Percentiles rank a stretch among this genome's conserved stretches.
Conservation (phyloP, 176 grass and related monocot genomes). For the Zizania latifolia region DNA sequence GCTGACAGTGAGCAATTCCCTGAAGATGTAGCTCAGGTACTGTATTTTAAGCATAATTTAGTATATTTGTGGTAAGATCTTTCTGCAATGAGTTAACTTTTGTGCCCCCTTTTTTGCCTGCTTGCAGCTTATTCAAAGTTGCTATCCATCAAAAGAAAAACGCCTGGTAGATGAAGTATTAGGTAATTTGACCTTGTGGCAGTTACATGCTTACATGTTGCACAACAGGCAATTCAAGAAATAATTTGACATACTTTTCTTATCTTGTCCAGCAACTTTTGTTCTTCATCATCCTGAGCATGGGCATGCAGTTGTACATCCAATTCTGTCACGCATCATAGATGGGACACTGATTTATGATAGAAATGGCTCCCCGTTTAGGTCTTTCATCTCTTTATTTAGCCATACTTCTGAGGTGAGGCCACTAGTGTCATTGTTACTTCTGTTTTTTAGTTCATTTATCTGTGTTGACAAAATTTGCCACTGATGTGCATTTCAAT, state of each 20-base stretch:
- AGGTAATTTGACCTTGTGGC: constrained; percentile 56
- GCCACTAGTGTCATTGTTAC: constrained; percentile 3
- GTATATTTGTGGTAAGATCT: neutral
- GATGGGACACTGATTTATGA: constrained; percentile 89
- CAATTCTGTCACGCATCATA: constrained; percentile 96
- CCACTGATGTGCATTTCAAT: neutral
- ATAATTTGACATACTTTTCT: constrained; percentile 25
- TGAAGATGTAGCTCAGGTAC: constrained; percentile 95
- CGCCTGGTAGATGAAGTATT: constrained; percentile 92
- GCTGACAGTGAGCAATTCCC: constrained; percentile 87
- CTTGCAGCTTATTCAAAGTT: constrained; percentile 95
- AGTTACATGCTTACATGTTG: neutral
- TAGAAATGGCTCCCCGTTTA: constrained; percentile 69
- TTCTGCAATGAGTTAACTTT: neutral
- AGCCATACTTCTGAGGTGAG: constrained; percentile 88
- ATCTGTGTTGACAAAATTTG: neutral
- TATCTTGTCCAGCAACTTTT: constrained; percentile 69
- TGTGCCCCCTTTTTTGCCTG: neutral
- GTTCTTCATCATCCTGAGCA: constrained; percentile 97
- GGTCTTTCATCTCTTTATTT: constrained; percentile 93
- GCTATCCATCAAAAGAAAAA: constrained; percentile 88
- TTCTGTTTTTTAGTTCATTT: neutral
- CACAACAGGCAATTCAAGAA: constrained; percentile 5
- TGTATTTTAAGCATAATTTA: constrained; percentile 2
- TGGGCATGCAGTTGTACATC: constrained; percentile 93